Evolutionary conservation across 2,329 filamentous ascomycete species (phyloP), one percentile per base, ranked within the genome.

Genomic region (Arthrobotrys entomopaga): DNA sequence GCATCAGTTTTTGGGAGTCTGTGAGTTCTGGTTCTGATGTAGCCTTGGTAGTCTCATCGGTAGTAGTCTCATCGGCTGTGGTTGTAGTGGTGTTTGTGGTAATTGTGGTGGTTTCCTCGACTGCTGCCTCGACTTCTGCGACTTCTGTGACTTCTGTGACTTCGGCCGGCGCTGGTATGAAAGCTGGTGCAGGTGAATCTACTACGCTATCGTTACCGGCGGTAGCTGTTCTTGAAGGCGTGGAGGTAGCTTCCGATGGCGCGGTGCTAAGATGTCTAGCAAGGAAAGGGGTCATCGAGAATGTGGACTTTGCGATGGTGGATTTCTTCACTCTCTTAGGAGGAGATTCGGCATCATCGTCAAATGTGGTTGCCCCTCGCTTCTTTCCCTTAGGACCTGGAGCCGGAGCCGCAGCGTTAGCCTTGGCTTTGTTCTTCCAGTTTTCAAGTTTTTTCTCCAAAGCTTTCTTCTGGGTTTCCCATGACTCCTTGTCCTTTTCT

Each of bases 261-360:
- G 83, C 82, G 13, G 89, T 83, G 76, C 84, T 89, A 74, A 85
- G 88, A 24, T 87, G 89, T 58, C 90, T 88, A 81, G 93, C 96
- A 75, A 98, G 84, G 83, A 96, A 97, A 0, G 94, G 94, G 0
- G 94, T 98, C 76, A 97, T 92, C 2, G 93, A 97, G 81, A 98
- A 97, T 1, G 87, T 89, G 0, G 93, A 97, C 81, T 97, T 97
- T 79, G 96, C 92, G 29, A 91, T 92, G 3, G 91, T 69, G 56
- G 71, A 65, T 70, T 82, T 83, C 16, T 77, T 77, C n/a, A 64
- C 63, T 42, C 76, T 77, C 75, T 77, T 77, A 73, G 53, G 49
- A 5, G 78, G 64, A 38, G 65, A 59, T 54, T 77, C 77, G 22
- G 74, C 67, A 43, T 79, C 78, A 8, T 77, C 77, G 13, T 67